Base-by-base conservation (phyloP, 768 basidiomycete species). In the Tephrocybe sp. region DNA sequence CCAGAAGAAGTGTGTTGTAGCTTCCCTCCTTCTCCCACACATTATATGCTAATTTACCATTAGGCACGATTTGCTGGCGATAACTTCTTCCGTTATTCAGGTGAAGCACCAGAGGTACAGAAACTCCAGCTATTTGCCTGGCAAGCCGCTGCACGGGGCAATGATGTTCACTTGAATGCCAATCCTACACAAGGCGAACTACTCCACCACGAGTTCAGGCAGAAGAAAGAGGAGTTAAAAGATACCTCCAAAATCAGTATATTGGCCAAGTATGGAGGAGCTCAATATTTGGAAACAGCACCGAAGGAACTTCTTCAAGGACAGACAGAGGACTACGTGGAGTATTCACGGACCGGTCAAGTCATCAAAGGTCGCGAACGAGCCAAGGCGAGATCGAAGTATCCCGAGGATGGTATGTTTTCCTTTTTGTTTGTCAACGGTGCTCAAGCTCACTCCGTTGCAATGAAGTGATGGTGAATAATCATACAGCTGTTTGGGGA, bases 401-500 rank as follows among this genome's bases (percentile, higher is more conserved):
- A 99, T 68, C 86, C 89, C 4, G 97, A 99, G 71, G 93, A 98
- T 79, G 87, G 94, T 94, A 64, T 54, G 86, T 76, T 22, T 21
- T 3, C 22, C 37, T 50, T 51, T 19, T 53, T 41, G 34, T 27
- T 27, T 30, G 22, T 22, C 32, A 27, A 18, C 49, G 50, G 51
- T 22, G 38, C 41, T 15, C 36, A 21, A 37, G 31, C 51, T 53
- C 56, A 53, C 9, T 51, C n/a, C n/a, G n/a, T 39, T 28, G 18
- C 31, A 7, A 16, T 56, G 1, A 55, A 98, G 94, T 94, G 6
- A 86, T 80, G 58, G 72, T 89, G 61, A 95, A 94, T 68, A 99
- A 99, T 62, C 97, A 99, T 62, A 93, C 88, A 0, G 75, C 83
- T 4, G 86, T 98, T n/a, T 99, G 97, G 97, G 97, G 97, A 37